Evolutionary conservation across 306 rosid species (phyloP).

Genomic region (Morella rubra): DNA sequence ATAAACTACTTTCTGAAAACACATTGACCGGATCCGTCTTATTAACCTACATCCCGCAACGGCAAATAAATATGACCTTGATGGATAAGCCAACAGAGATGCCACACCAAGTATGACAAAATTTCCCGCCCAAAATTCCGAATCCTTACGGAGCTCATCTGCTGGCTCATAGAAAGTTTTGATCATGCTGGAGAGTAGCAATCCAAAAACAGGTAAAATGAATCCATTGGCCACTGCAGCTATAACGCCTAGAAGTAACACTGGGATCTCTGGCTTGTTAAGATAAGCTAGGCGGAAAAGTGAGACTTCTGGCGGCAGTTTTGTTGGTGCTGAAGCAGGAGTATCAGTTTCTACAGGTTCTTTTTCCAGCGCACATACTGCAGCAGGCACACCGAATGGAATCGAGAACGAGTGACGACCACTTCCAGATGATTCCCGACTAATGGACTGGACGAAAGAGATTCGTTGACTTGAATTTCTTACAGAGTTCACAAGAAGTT

Average conservation of each 20-base stretch:
- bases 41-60: conserved; percentile 70
- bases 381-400: conserved; percentile 40
- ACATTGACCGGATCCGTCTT: conserved; percentile 53
- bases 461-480: conserved; percentile 39
- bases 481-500: conserved; percentile 34
- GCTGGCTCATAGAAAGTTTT: conserved; percentile 62
- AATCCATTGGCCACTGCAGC: conserved; percentile 58
- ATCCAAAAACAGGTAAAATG: conserved; percentile 48
- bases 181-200: conserved; percentile 44
- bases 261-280: conserved; percentile 76
- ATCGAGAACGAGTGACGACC: conserved; percentile 47
- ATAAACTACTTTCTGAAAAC: conserved; percentile 63
- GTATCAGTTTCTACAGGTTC: conserved; percentile 25
- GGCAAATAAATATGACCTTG: conserved; percentile 52
- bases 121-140: conserved; percentile 62
- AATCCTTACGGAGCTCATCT: conserved; percentile 52
- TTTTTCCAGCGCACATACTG: conserved; percentile 30
- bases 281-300: conserved; percentile 56
- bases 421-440: conserved; percentile 52
- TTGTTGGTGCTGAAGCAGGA: conserved; percentile 25
- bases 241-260: conserved; percentile 48
- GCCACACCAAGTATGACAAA: conserved; percentile 45
- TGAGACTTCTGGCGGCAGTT: conserved; percentile 40
- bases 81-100: conserved; percentile 41
- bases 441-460: conserved; percentile 46